Percentiles rank a stretch among this genome's conserved stretches.
phyloP scores from a whole-genome alignment of 176 grass and related monocot genomes.

The Musa schizocarpa region DNA sequence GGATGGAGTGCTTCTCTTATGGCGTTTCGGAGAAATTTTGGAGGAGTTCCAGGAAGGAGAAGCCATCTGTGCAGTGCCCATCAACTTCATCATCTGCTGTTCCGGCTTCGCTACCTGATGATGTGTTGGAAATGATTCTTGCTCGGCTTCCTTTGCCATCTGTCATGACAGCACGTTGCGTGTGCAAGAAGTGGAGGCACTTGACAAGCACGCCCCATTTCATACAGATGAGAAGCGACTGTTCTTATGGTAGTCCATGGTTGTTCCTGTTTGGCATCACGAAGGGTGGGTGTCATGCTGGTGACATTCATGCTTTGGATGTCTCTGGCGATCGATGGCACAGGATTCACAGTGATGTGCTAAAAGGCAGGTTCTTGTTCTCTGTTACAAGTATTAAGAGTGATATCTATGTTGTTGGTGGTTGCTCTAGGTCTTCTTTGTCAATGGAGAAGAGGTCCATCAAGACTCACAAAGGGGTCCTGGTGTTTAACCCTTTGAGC shows the following conservation, averaged over 20 bases:
- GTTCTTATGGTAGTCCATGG: conserved; percentile 37
- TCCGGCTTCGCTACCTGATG: conserved; percentile 46
- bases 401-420: conserved; percentile 62
- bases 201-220: conserved; percentile 55
- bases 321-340: conserved; percentile 48
- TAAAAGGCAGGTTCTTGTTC: conserved; percentile 47
- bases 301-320: conserved; percentile 67
- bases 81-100: conserved; percentile 5
- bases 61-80: conserved; percentile 4
- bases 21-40: conserved; percentile 5
- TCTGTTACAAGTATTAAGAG: conserved; percentile 45
- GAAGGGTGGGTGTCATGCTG: conserved; percentile 39
- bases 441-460: conserved; percentile 19
- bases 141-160: conserved; percentile 50
- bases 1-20: conserved; percentile 35
- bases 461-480: conserved; percentile 56
- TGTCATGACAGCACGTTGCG: conserved; percentile 66
- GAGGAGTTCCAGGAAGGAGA: conserved; percentile 13
- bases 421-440: conserved; percentile 34
- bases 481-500: conserved; percentile 56
- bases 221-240: conserved; percentile 34
- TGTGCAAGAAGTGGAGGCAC: conserved; percentile 70
- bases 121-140: conserved; percentile 77
- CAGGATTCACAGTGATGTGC: conserved; percentile 25
- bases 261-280: conserved; percentile 68